Evolutionary conservation across 805 yeast genomes (phyloP).

Genomic region (Lachancea sp.): DNA sequence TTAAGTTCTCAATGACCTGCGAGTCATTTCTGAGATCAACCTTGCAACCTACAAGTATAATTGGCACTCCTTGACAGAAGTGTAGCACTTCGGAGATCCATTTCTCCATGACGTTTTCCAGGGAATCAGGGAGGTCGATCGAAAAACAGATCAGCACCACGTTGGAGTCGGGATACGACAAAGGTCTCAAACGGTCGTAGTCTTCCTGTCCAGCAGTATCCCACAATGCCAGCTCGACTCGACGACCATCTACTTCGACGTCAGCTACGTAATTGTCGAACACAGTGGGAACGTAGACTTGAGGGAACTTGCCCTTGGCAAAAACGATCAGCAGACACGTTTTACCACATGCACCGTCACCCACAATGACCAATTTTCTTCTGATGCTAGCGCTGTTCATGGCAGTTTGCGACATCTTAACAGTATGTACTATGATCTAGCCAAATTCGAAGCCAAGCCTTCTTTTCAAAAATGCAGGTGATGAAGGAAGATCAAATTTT

Average conservation of each 20-base stretch:
- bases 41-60: slow-evolving; percentile 87
- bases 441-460: neutral
- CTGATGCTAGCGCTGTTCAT: slow-evolving; percentile 17
- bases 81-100: slow-evolving; percentile 92
- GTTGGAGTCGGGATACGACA: slow-evolving; percentile 86
- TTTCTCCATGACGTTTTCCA: slow-evolving; percentile 89
- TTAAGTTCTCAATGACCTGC: slow-evolving; percentile 63
- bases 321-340: slow-evolving; percentile 83
- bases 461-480: neutral
- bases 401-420: slow-evolving; percentile 10
- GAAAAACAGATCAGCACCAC: slow-evolving; percentile 88
- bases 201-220: slow-evolving; percentile 99
- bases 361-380: slow-evolving; percentile 83
- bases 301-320: slow-evolving; percentile 86
- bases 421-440: too few relatives aligned
- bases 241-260: slow-evolving; percentile 83
- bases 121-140: slow-evolving; percentile 82
- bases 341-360: slow-evolving; percentile 97
- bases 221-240: slow-evolving; percentile 91
- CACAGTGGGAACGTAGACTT: slow-evolving; percentile 90
- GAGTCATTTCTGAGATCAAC: slow-evolving; percentile 81
- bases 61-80: slow-evolving; percentile 91
- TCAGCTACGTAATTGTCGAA: slow-evolving; percentile 96
- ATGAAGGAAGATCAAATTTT: too few relatives aligned
- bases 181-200: slow-evolving; percentile 86